Evolutionary conservation across 148 eudicot genomes (phyloP).

Genomic region (Oxyria digyna): DNA sequence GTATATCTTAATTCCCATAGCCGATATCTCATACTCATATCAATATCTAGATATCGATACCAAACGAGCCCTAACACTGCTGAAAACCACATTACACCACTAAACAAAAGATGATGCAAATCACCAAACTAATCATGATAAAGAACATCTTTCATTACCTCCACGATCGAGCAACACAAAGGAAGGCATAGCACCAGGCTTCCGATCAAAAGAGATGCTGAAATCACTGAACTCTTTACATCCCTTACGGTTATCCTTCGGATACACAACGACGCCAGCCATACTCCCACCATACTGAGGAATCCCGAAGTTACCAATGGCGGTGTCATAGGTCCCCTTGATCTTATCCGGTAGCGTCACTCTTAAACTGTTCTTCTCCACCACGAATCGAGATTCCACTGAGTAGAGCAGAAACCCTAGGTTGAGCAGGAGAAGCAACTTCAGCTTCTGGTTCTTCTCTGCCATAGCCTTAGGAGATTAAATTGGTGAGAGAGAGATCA

Average conservation of each 20-base stretch:
- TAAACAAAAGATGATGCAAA: neutral
- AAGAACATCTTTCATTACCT: conserved; percentile 17
- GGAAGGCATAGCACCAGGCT: conserved; percentile 73
- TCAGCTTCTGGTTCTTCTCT: conserved; percentile 3
- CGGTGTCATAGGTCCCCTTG: conserved; percentile 67
- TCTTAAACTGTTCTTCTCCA: conserved; percentile 82
- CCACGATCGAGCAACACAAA: conserved; percentile 89
- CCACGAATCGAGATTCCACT: conserved; percentile 51
- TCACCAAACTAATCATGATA: neutral
- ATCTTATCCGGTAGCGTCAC: conserved; percentile 59
- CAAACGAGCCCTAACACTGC: too few species aligned
- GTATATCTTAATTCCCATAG: too few species aligned
- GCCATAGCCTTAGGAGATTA: neutral
- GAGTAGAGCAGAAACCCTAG: conserved; percentile 41
- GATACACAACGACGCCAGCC: conserved; percentile 71
- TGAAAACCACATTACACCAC: neutral
- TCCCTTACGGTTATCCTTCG: conserved; percentile 66
- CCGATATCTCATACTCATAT: too few species aligned
- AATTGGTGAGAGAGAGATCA: conserved; percentile 1
- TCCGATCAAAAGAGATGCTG: conserved; percentile 52
- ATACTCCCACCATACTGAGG: conserved; percentile 87
- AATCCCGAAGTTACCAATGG: conserved; percentile 89
- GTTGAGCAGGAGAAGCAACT: neutral
- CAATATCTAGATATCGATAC: too few species aligned
- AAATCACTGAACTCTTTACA: conserved; percentile 46